Evolutionary conservation across 78 protist genomes (phyloP), one percentile per base, ranked within the genome.

Genomic region (Dictyostelium capitatum): DNA sequence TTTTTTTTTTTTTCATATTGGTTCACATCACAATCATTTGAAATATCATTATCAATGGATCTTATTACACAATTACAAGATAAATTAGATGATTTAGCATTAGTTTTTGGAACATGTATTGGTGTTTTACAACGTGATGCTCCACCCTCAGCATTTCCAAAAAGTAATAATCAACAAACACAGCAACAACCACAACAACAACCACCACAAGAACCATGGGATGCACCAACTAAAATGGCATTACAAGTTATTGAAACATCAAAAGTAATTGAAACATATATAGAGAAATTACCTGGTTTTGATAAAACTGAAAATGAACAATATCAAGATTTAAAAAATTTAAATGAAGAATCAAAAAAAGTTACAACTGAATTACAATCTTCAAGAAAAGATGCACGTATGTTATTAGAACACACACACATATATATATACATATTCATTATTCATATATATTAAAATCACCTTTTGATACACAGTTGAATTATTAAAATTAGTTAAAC

Each of bases 121-220:
- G 92, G 92, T 74, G 92, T 85, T 25, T 57, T 85, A 17, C 92
- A 85, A 75, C 62, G 92, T 47, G 92, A 85, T 85, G 92, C 92
- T 1, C 92, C 92, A 11, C 83, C 79, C 7, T 73, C 83, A 20
- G 28, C 83, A n/a, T 85, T 85, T 41, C 28, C 28, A 30, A 62
- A 62, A 25, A 62, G 28, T 25, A 11, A 30, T 23, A 59, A 62
- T 23, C 41, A 56, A 79, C 47, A 23, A 20, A 5, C 10, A 25
- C 59, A 30, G 30, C 77, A 30, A 56, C 12, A 20, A n/a, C 41
- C 17, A 20, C 70, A 25, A 51, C 53, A 11, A 28, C 59, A 0
- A 15, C 43, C 6, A 25, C 62, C 81, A 70, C 20, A 41, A n/a
- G 50, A n/a, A 41, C 78, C 74, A 47, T 46, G 65, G n/a, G 78